Evolutionary conservation across 352 stramenopile species (phyloP), one percentile per base, ranked within the genome.

Genomic region (Pythium folliculosum): DNA sequence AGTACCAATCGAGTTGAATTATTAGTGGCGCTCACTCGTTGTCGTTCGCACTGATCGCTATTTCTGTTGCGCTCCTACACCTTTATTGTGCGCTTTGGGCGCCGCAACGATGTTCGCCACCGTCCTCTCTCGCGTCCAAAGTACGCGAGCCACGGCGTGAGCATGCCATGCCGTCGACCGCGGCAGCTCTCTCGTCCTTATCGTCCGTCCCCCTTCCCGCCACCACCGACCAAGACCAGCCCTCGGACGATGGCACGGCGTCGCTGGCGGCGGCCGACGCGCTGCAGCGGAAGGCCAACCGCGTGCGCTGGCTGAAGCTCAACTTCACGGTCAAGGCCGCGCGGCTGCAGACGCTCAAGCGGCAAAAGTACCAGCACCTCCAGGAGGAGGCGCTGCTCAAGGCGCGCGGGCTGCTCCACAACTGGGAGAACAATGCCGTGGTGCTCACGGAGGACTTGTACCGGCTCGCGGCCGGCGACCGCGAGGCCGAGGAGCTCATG

Each of bases 281-380:
- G 51, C n/a, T 32, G 19, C 44, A 55, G 44, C 53, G 38, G 5
- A 67, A 63, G 35, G 22, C 60, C 38, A 69, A 69, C 44, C 67
- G 67, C 32, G 76, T 86, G 17, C 71, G 85, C 9, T 90, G 84
- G 84, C 73, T 92, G 52, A 88, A 90, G 50, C 82, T 90, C 70
- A 90, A 90, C 56, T 88, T 90, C 59, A 88, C 80, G 12, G 79
- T 90, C 69, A 86, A 92, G 68, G 55, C 82, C 1, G 82, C 82
- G 55, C 75, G 77, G 0, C 55, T 92, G 23, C 84, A 89, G 64
- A 69, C 77, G 3, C 72, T 87, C 56, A 90, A 92, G 74, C 55
- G 76, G 19, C 77, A 90, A 38, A 90, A 92, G 72, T 90, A 90
- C 58, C 82, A 90, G 49, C 78, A 92, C 60, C 12, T 90, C 21